These are phyloP conservation scores for Trichoderma gracile DNA, from an alignment of 2,329 filamentous ascomycete species.

Conservation along the genomic window DNA sequence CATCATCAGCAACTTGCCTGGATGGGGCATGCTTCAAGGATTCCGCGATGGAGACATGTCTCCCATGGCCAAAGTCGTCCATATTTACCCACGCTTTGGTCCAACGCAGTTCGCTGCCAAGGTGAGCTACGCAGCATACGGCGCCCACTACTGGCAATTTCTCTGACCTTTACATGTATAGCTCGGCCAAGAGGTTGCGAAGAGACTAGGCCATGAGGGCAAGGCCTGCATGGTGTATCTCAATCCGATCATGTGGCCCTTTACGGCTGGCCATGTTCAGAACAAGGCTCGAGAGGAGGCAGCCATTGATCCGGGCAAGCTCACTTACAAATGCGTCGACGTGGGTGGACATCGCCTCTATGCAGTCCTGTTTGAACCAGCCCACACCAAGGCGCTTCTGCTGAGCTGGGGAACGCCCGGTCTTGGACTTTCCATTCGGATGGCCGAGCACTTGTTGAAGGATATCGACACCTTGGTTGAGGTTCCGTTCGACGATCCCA, in stretches of 20 bases:
- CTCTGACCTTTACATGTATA: constrained; percentile 26
- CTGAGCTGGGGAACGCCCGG: constrained; percentile 51
- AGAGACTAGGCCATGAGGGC: constrained; percentile 35
- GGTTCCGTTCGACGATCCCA: constrained; percentile 34
- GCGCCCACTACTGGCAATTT: not conserved
- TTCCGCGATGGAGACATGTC: constrained; percentile 46
- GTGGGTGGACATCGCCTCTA: constrained; percentile 47
- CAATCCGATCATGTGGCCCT: constrained; percentile 37
- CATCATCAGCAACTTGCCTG: constrained; percentile 48
- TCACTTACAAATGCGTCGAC: constrained; percentile 46
- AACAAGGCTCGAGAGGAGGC: constrained; percentile 41
- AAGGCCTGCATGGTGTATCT: constrained; percentile 37
- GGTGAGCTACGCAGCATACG: constrained; percentile 33
- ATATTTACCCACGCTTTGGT: constrained; percentile 50
- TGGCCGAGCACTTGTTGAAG: constrained; percentile 47
- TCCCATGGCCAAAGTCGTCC: constrained; percentile 40
- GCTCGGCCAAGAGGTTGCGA: constrained; percentile 43
- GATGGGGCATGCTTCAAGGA: constrained; percentile 44
- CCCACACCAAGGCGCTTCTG: constrained; percentile 41
- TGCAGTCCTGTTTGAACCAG: constrained; percentile 44
- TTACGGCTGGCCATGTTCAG: constrained; percentile 37
- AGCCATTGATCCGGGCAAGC: constrained; percentile 38
- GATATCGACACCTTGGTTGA: constrained; percentile 40
- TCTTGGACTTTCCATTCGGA: constrained; percentile 48
- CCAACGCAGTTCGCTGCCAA: constrained; percentile 42